These are phyloP conservation scores for Fraxinus baroniana DNA, from an alignment of 305 asterid genomes.

Conservation along the genomic window DNA sequence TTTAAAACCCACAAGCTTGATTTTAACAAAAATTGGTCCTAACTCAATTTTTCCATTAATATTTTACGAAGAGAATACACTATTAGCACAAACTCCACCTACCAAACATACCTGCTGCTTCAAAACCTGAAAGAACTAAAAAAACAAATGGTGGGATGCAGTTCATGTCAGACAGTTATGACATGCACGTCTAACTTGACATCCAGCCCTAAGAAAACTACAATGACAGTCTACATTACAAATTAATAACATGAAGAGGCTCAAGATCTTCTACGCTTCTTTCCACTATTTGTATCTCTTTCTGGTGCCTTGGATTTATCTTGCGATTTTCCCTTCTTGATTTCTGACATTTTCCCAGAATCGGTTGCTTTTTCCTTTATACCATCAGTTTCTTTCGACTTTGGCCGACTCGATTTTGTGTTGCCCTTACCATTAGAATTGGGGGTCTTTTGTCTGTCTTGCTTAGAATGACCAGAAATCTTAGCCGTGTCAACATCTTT, in stretches of 20 bases:
- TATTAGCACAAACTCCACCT: slow-evolving; percentile 22
- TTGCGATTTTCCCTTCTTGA: slow-evolving; percentile 44
- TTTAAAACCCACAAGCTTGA: not conserved
- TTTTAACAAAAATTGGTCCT: not conserved
- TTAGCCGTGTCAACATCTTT: slow-evolving; percentile 48
- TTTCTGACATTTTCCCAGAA: slow-evolving; percentile 38
- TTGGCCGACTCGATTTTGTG: slow-evolving; percentile 50
- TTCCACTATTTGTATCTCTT: slow-evolving; percentile 48
- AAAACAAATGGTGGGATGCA: not conserved
- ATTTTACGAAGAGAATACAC: not conserved
- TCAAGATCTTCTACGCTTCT: slow-evolving; percentile 52
- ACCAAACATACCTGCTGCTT: slow-evolving; percentile 5
- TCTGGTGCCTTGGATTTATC: slow-evolving; percentile 46
- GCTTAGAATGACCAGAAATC: slow-evolving; percentile 48
- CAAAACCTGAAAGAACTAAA: slow-evolving; percentile 25
- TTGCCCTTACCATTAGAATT: slow-evolving; percentile 46
- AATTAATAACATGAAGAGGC: slow-evolving; percentile 16
- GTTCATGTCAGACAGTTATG: not conserved
- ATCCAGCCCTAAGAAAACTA: slow-evolving; percentile 29
- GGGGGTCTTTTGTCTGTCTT: slow-evolving; percentile 40
- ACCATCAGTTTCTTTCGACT: slow-evolving; percentile 53
- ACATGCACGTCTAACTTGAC: slow-evolving; percentile 25
- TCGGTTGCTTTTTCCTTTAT: slow-evolving; percentile 41
- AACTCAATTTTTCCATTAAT: not conserved
- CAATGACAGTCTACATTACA: slow-evolving; percentile 16